Base-by-base conservation (phyloP, 441 rosid species). In the Geranium incanum region DNA sequence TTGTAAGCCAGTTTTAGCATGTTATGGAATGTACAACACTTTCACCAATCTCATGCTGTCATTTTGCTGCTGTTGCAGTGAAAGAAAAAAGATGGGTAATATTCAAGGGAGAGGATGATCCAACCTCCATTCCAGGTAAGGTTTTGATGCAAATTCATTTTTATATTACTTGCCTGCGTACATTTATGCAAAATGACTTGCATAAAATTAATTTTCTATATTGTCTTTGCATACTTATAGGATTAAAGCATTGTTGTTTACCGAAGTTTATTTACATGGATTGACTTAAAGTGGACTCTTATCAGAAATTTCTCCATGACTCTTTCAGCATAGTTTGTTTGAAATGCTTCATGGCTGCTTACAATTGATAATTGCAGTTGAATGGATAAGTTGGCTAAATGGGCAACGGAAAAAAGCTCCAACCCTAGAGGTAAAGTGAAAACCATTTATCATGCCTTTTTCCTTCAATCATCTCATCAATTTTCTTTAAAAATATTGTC, bases 301-400 rank as follows among this genome's bases (percentile, higher is more conserved):
- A 4, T 6, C 6, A 62, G 39, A 67, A 66, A 21, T 28, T 65
- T 28, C 16, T 59, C 6, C 19, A 6, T 33, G 5, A 50, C 43
- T 39, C 8, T 4, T 39, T 39, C 43, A 39, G n/a, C 38, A 6
- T 65, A 36, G 7, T 19, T 68, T 68, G 1, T 68, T 45, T 63
- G 50, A 52, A 21, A 15, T 64, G 5, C 64, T 23, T 41, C 70
- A 71, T 70, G 65, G 41, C 73, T 68, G 52, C 50, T 55, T 57
- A 13, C 41, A 12, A 68, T 74, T 71, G 69, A 74, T 65, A 76
- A 19, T 70, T 85, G 87, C 74, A 89, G 98, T 87, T 84, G 98
- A 93, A 83, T 94, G 97, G 99, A 94, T 94, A 77, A 89, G 94
- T 82, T 94, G 97, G 99, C 84, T 92, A 80, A 92, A 90, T 50